Percentiles rank a stretch among this genome's conserved stretches.
phyloP scores from a whole-genome alignment of 31 red algal genomes.

The Endocladia muricata region DNA sequence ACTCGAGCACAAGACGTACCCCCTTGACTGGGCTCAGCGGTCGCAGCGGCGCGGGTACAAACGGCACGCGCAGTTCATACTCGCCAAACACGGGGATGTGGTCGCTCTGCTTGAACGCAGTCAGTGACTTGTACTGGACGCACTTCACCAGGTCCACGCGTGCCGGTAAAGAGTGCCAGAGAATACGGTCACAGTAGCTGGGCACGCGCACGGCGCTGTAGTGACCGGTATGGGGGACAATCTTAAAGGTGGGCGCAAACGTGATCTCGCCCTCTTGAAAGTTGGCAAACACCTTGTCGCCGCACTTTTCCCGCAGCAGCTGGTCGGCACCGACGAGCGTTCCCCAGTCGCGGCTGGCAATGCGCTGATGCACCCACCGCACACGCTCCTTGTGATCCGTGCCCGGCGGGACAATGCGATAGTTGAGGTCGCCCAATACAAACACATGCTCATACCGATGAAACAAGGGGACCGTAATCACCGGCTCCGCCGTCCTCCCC shows the following conservation, averaged over 20 bases:
- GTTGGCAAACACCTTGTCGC: conserved; percentile 53
- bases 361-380: conserved; percentile 37
- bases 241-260: conserved; percentile 67
- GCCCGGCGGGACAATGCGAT: conserved; percentile 54
- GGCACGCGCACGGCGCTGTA: conserved; percentile 43
- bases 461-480: conserved; percentile 55
- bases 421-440: conserved; percentile 71
- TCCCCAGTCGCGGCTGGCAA: conserved; percentile 35
- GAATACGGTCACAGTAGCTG: conserved; percentile 67
- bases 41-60: conserved; percentile 10
- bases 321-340: conserved; percentile 47
- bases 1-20: conserved; percentile 44
- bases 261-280: conserved; percentile 56
- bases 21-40: conserved; percentile 24
- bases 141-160: conserved; percentile 41
- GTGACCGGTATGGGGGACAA: conserved; percentile 25
- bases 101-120: conserved; percentile 40
- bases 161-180: conserved; percentile 61
- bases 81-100: conserved; percentile 60
- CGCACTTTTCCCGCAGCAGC: conserved; percentile 37
- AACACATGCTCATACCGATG: conserved; percentile 77
- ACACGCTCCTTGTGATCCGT: conserved; percentile 36
- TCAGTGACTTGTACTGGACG: conserved; percentile 40
- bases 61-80: conserved; percentile 42
- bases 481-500: conserved; percentile 10